Evolutionary conservation across 2,329 filamentous ascomycete genomes (phyloP).

Genomic region (Aspergillus sp.): DNA sequence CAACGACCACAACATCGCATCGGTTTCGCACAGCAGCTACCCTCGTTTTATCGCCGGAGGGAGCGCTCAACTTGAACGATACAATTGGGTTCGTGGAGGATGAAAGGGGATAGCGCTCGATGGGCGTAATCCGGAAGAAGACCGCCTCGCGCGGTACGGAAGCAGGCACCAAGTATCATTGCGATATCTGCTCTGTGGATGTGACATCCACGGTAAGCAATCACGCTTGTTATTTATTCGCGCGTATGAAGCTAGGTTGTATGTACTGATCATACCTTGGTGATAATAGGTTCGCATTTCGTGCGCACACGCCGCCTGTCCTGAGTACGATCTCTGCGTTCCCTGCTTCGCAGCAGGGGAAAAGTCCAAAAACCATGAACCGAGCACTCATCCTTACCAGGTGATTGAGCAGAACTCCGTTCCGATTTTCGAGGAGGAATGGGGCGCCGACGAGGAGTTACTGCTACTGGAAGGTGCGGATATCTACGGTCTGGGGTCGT

Average conservation of each 20-base stretch:
- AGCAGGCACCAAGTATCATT: slow-evolving; percentile 89
- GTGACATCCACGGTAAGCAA: slow-evolving; percentile 83
- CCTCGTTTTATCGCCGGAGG: slow-evolving; percentile 23
- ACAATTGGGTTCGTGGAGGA: slow-evolving; percentile 26
- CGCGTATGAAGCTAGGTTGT: no score
- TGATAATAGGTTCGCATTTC: slow-evolving; percentile 75
- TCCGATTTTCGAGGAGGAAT: slow-evolving; percentile 87
- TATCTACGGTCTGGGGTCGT: slow-evolving; percentile 91
- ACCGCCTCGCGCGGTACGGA: slow-evolving; percentile 76
- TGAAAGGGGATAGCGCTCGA: slow-evolving; percentile 40
- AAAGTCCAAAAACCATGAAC: slow-evolving; percentile 74
- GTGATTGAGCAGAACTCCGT: slow-evolving; percentile 99
- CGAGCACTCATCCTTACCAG: slow-evolving; percentile 74
- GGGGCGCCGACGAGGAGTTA: slow-evolving; percentile 97
- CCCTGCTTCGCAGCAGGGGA: slow-evolving; percentile 83
- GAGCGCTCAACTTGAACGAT: no score
- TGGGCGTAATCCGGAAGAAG: slow-evolving; percentile 97
- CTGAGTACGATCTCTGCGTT: slow-evolving; percentile 94
- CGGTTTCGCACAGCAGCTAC: neutral
- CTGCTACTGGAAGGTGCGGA: slow-evolving; percentile 87
- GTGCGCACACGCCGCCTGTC: slow-evolving; percentile 74
- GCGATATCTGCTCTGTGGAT: slow-evolving; percentile 92
- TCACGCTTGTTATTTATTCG: neutral
- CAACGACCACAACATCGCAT: neutral
- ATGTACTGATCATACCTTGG: neutral